Percentiles rank a stretch among this genome's conserved stretches.
Conservation (phyloP, 495 filamentous ascomycete genomes). For the Penicillium odoratum region DNA sequence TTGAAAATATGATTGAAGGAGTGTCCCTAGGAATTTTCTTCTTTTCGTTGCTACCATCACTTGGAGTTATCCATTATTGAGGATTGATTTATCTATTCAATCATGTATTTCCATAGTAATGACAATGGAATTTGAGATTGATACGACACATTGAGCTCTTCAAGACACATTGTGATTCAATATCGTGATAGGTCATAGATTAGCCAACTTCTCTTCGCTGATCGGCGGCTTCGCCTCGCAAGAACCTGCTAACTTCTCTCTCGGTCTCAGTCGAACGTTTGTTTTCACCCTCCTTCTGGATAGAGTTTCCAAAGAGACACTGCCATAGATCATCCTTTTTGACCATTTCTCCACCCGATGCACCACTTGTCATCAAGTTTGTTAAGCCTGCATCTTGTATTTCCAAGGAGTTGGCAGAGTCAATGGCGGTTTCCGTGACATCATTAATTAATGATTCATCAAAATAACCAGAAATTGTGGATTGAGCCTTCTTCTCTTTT, state of each 20-base stretch:
- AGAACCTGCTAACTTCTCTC: conserved; percentile 43
- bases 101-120: no score
- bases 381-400: conserved; percentile 67
- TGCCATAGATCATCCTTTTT: conserved; percentile 81
- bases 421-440: conserved; percentile 61
- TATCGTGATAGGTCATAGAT: neutral
- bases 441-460: conserved; percentile 27
- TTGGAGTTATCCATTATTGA: no score
- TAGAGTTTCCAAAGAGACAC: conserved; percentile 71
- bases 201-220: conserved; percentile 27
- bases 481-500: conserved; percentile 20
- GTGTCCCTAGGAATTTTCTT: no score
- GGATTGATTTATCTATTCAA: no score
- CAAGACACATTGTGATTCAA: neutral
- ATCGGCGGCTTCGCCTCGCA: conserved; percentile 51
- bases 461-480: conserved; percentile 22
- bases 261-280: conserved; percentile 29
- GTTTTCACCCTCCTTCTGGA: conserved; percentile 21
- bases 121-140: no score
- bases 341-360: conserved; percentile 78
- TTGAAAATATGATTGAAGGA: no score
- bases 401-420: conserved; percentile 80
- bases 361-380: conserved; percentile 66
- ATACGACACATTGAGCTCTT: neutral
- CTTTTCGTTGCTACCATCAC: no score